Evolutionary conservation across 768 basidiomycete genomes (phyloP).

Genomic region (Infundibulicybe gibba): DNA sequence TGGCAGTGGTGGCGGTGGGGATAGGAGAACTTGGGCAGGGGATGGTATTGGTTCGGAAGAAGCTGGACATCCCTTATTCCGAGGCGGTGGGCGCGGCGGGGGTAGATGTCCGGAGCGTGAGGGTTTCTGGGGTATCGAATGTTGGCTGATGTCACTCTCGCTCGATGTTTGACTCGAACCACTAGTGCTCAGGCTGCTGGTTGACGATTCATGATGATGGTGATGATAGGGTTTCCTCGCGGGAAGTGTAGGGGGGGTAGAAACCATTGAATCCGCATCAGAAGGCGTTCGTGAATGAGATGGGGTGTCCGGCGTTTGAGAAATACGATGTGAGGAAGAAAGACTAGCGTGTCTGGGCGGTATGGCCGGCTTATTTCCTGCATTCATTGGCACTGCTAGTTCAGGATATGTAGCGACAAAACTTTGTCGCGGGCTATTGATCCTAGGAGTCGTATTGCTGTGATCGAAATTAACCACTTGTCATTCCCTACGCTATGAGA

Average conservation of each 20-base stretch:
- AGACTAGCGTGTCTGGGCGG: constrained; percentile 18
- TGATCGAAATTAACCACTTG: neutral
- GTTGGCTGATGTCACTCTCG: constrained; percentile 25
- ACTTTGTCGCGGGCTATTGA: constrained; percentile 8
- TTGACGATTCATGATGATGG: constrained; percentile 9
- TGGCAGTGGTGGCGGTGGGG: constrained; percentile 45
- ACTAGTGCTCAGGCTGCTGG: constrained; percentile 16
- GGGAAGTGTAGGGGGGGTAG: constrained; percentile 13
- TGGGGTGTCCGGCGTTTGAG: constrained; percentile 13
- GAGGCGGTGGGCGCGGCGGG: constrained; percentile 32
- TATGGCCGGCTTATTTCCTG: constrained; percentile 17
- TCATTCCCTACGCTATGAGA: too few species aligned
- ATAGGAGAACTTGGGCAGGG: constrained; percentile 7
- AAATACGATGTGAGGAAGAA: constrained; percentile 10
- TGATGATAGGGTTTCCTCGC: constrained; percentile 11
- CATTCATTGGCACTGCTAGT: constrained; percentile 8
- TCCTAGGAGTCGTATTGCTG: constrained; percentile 9
- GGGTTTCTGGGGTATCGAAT: constrained; percentile 11
- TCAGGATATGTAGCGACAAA: constrained; percentile 7
- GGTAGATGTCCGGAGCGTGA: constrained; percentile 8
- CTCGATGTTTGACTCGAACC: constrained; percentile 37
- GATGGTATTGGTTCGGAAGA: constrained; percentile 14
- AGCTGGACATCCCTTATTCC: constrained; percentile 19
- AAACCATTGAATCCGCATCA: constrained; percentile 12
- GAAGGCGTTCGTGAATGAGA: constrained; percentile 16